Evolutionary conservation across 1,284 basidiomycete genomes (phyloP).

Genomic region (Ustilago crameri): DNA sequence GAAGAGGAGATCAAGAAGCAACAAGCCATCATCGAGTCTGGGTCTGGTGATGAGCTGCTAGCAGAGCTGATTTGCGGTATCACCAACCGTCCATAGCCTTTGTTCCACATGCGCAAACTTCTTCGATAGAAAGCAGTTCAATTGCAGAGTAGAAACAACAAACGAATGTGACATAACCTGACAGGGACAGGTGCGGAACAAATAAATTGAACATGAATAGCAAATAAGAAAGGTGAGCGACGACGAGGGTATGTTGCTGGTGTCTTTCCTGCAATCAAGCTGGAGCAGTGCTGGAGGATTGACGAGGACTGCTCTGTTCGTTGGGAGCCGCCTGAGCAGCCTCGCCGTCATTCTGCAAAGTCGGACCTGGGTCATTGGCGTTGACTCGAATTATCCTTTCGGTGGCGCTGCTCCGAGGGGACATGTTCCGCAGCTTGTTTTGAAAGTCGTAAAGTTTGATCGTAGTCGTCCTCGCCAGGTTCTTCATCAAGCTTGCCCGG

Average conservation of each 20-base stretch:
- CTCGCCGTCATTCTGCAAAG: no score
- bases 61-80: slow-evolving; percentile 47
- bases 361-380: no score
- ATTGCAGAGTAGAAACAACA: background rate
- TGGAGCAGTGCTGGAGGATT: no score
- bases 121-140: background rate
- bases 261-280: no score
- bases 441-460: background rate
- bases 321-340: no score
- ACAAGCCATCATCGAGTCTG: slow-evolving; percentile 42
- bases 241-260: no score
- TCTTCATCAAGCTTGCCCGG: background rate
- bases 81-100: slow-evolving; percentile 29
- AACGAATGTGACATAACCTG: background rate
- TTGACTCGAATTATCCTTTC: background rate
- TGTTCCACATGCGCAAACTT: background rate
- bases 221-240: no score
- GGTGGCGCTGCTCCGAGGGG: background rate
- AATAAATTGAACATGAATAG: no score
- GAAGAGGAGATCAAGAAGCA: slow-evolving; percentile 46
- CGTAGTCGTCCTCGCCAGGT: background rate
- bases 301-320: no score
- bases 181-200: no score
- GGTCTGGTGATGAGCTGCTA: slow-evolving; percentile 44
- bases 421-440: background rate